A percentile compares a stretch with the other conserved stretches of the same genome.
phyloP scores from a whole-genome alignment of 768 basidiomycete species.

The Mycena filopes region DNA sequence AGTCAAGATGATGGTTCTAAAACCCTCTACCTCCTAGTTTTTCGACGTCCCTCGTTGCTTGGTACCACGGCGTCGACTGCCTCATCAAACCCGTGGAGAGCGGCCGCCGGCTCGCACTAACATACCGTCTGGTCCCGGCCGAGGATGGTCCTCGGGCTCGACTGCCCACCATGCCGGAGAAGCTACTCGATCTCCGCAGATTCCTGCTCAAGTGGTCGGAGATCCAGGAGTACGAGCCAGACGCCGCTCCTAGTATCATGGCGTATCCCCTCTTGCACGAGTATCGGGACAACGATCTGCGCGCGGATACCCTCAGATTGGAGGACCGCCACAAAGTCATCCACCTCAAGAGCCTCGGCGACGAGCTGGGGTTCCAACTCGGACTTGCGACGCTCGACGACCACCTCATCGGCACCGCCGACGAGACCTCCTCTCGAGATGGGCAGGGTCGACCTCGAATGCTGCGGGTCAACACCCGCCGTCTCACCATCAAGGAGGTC shows the following conservation, averaged over 20 bases:
- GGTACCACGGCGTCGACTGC: constrained; percentile 34
- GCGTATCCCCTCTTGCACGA: constrained; percentile 30
- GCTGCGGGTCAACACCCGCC: constrained; percentile 28
- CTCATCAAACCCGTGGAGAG: constrained; percentile 29
- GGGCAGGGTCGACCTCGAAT: constrained; percentile 31
- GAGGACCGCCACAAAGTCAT: constrained; percentile 34
- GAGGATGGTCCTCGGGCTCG: constrained; percentile 23
- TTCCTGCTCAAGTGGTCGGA: constrained; percentile 33
- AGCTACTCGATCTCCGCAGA: constrained; percentile 25
- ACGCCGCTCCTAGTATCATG: constrained; percentile 28
- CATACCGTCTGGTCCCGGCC: constrained; percentile 23
- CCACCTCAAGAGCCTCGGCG: constrained; percentile 29
- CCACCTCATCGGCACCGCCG: constrained; percentile 31
- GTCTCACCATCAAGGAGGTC: constrained; percentile 34
- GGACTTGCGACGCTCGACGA: constrained; percentile 34
- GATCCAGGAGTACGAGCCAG: constrained; percentile 30
- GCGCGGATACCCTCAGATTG: constrained; percentile 29
- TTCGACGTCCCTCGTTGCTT: constrained; percentile 31
- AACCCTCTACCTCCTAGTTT: constrained; percentile 13
- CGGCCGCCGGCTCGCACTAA: constrained; percentile 32
- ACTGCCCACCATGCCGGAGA: constrained; percentile 29
- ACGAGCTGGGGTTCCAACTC: constrained; percentile 31
- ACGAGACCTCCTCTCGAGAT: constrained; percentile 24
- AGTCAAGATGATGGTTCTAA: not conserved
- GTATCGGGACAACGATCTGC: constrained; percentile 31